phyloP scores from a whole-genome alignment of 176 grass and related monocot genomes.

The Olyra latifolia region DNA sequence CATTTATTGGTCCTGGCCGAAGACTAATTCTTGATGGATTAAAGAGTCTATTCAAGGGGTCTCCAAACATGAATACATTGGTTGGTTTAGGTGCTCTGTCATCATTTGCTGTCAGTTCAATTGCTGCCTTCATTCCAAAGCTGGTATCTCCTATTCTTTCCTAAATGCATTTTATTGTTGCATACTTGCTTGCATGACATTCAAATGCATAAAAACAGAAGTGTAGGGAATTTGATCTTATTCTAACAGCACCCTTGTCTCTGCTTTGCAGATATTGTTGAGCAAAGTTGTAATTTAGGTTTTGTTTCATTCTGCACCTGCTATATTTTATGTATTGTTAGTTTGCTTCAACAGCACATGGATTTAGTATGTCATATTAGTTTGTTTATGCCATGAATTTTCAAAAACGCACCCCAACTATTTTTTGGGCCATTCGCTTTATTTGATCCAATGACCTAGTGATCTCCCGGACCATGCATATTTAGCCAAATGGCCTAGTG shows the following conservation, averaged over 20 bases:
- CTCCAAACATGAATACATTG: constrained; percentile 95
- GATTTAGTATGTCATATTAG: neutral
- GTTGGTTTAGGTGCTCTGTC: constrained; percentile 95
- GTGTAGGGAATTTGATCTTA: neutral
- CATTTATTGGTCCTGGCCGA: constrained; percentile 81
- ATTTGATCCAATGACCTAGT: no score
- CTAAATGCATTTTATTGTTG: neutral
- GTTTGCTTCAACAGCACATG: constrained; percentile 16
- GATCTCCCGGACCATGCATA: no score
- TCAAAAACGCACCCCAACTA: no score
- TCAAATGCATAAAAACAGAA: neutral
- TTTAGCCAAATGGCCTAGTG: no score
- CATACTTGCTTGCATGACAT: constrained; percentile 21
- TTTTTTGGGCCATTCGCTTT: no score
- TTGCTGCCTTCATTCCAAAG: constrained; percentile 82
- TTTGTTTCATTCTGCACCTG: constrained; percentile 9
- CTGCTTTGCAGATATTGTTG: constrained; percentile 16
- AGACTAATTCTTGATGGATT: constrained; percentile 85
- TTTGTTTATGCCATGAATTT: neutral
- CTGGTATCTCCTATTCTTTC: constrained; percentile 58
- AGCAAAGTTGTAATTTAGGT: constrained; percentile 23
- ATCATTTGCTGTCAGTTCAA: constrained; percentile 83
- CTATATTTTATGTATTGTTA: constrained; percentile 13
- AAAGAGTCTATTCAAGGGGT: constrained; percentile 73
- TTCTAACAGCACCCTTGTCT: neutral